These are phyloP conservation scores for Termitomyces sp. DNA, from an alignment of 768 basidiomycete genomes.

Conservation along the genomic window DNA sequence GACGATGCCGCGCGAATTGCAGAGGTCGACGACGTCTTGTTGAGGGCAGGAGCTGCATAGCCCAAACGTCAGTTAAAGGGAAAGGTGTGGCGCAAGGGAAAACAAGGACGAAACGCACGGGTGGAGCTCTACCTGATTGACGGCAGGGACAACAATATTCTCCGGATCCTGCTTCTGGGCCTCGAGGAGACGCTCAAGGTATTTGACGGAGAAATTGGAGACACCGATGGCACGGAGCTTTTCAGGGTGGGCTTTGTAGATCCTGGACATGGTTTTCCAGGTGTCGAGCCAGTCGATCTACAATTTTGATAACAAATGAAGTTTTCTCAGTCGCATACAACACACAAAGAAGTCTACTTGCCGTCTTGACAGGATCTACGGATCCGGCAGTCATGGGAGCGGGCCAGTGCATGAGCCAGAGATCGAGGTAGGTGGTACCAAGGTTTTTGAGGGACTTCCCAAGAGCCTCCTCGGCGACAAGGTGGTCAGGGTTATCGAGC, in stretches of 20 bases:
- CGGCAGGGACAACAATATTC: constrained; percentile 60
- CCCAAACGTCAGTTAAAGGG: neutral
- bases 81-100: neutral
- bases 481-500: constrained; percentile 60
- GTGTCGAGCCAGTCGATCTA: constrained; percentile 65
- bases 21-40: constrained; percentile 58
- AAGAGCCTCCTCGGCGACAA: constrained; percentile 53
- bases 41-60: constrained; percentile 51
- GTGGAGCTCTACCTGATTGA: constrained; percentile 78
- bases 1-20: constrained; percentile 58
- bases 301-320: neutral
- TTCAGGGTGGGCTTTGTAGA: constrained; percentile 58
- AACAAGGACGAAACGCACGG: constrained; percentile 36
- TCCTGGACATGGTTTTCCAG: constrained; percentile 72
- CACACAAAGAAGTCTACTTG: constrained; percentile 9
- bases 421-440: constrained; percentile 72
- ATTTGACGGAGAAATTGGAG: constrained; percentile 66
- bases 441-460: constrained; percentile 64
- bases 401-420: constrained; percentile 86
- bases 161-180: constrained; percentile 18
- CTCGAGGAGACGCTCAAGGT: constrained; percentile 53
- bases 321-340: neutral
- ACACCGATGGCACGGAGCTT: constrained; percentile 80
- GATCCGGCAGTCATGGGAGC: constrained; percentile 59
- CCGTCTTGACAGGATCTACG: constrained; percentile 42